Evolutionary conservation across 2,329 filamentous ascomycete species (phyloP).

Genomic region (Fusarium newnesense): DNA sequence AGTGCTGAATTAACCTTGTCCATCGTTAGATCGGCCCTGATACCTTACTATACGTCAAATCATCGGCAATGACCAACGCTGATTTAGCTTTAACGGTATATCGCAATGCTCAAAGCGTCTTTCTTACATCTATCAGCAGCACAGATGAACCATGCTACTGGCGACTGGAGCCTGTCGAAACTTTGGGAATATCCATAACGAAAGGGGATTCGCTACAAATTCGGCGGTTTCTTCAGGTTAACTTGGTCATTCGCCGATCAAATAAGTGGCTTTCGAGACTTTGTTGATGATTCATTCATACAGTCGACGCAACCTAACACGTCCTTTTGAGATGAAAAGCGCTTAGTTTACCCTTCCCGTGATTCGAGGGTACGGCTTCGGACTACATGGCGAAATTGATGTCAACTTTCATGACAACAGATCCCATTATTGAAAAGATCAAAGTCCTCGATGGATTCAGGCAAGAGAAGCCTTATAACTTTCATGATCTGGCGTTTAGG

Average conservation of each 20-base stretch:
- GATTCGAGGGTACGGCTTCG: rapidly evolving
- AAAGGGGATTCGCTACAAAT: not conserved
- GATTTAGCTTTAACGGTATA: not conserved
- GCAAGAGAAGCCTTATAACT: rapidly evolving
- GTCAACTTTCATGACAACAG: not conserved
- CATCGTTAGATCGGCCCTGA: not conserved
- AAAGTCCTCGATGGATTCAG: not conserved
- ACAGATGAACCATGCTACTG: not conserved
- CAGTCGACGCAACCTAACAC: rapidly evolving
- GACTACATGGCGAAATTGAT: not conserved
- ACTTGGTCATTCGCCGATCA: not conserved
- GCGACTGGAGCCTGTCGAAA: rapidly evolving
- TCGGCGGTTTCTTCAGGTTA: not conserved
- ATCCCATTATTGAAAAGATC: not conserved
- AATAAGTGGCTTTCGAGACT: not conserved
- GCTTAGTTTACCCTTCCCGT: rapidly evolving
- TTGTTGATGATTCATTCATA: not conserved
- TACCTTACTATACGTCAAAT: not conserved
- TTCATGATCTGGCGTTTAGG: not conserved
- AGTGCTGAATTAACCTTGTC: not conserved
- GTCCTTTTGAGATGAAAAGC: rapidly evolving
- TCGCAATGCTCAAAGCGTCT: not conserved
- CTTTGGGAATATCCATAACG: rapidly evolving
- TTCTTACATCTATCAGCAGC: not conserved
- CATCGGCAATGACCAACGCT: rapidly evolving